These are phyloP conservation scores for Tricholoma sp. DNA, from an alignment of 768 basidiomycete genomes.

Conservation along the genomic window DNA sequence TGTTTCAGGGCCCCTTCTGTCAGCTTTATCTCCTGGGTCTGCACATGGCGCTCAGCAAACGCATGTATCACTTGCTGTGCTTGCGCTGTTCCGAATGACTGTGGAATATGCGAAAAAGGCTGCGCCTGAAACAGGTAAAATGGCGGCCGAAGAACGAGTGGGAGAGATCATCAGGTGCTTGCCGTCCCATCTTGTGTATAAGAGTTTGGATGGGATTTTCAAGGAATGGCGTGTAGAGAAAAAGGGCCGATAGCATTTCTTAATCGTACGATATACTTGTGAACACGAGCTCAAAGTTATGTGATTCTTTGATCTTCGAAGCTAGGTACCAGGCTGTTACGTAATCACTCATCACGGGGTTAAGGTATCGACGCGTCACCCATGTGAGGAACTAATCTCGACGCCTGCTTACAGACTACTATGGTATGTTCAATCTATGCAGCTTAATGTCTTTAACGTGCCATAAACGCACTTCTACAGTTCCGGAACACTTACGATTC, in stretches of 20 bases:
- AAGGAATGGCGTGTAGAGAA: conserved; percentile 87
- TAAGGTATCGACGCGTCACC: conserved; percentile 22
- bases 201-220: conserved; percentile 92
- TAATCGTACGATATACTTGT: neutral
- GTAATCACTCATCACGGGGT: neutral
- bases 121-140: conserved; percentile 58
- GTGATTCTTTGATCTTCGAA: neutral
- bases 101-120: conserved; percentile 78
- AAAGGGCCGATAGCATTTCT: conserved; percentile 51
- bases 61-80: conserved; percentile 87
- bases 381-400: neutral
- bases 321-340: no score
- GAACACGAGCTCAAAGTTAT: neutral
- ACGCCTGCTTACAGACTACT: conserved; percentile 13
- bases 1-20: conserved; percentile 64
- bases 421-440: conserved; percentile 26
- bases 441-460: conserved; percentile 16
- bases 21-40: conserved; percentile 68
- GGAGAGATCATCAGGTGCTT: conserved; percentile 89
- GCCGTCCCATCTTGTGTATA: conserved; percentile 83
- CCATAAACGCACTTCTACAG: conserved; percentile 32
- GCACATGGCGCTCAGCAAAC: conserved; percentile 88
- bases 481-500: conserved; percentile 98
- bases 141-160: conserved; percentile 68
- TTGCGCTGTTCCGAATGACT: conserved; percentile 85